A percentile compares a stretch with the other conserved stretches of the same genome.
Conservation (phyloP, 2,329 filamentous ascomycete genomes). For the Stachybotrys chartarum region DNA sequence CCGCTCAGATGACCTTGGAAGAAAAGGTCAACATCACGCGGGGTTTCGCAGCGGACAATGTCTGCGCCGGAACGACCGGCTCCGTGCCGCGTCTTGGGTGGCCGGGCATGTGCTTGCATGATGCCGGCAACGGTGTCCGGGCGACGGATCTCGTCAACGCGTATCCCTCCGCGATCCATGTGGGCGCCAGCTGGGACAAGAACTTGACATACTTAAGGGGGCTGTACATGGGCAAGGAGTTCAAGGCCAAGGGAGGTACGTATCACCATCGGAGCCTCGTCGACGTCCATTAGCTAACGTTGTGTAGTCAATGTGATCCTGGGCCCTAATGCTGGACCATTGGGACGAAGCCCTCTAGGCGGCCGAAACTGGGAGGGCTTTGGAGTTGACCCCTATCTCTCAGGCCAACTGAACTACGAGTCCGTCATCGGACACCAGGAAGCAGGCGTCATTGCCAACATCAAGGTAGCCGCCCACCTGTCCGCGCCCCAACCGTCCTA, state of each 20-base stretch:
- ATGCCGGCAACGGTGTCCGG: slow-evolving; percentile 41
- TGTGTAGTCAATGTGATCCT: slow-evolving; percentile 55
- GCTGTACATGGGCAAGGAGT: slow-evolving; percentile 48
- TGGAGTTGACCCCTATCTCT: slow-evolving; percentile 62
- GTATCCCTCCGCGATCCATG: slow-evolving; percentile 40
- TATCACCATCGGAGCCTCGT: not conserved
- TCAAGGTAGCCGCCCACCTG: slow-evolving; percentile 37
- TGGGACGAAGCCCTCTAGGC: slow-evolving; percentile 63
- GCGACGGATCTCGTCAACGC: slow-evolving; percentile 41
- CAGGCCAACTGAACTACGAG: slow-evolving; percentile 63
- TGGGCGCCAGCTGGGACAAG: slow-evolving; percentile 46
- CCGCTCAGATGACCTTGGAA: slow-evolving; percentile 56
- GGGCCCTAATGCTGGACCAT: slow-evolving; percentile 62
- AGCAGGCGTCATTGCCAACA: slow-evolving; percentile 71
- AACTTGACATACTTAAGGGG: slow-evolving; percentile 44
- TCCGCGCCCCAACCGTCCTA: fast-evolving
- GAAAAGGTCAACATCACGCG: slow-evolving; percentile 51
- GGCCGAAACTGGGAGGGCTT: slow-evolving; percentile 74
- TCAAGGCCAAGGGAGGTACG: slow-evolving; percentile 50
- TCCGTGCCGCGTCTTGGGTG: slow-evolving; percentile 36
- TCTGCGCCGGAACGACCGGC: slow-evolving; percentile 41
- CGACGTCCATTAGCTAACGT: not conserved
- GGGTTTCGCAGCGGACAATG: slow-evolving; percentile 46
- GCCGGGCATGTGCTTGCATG: slow-evolving; percentile 41
- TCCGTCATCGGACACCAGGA: slow-evolving; percentile 71